phyloP scores from a whole-genome alignment of 2,329 filamentous ascomycete species.

The Fusarium sambucinum region DNA sequence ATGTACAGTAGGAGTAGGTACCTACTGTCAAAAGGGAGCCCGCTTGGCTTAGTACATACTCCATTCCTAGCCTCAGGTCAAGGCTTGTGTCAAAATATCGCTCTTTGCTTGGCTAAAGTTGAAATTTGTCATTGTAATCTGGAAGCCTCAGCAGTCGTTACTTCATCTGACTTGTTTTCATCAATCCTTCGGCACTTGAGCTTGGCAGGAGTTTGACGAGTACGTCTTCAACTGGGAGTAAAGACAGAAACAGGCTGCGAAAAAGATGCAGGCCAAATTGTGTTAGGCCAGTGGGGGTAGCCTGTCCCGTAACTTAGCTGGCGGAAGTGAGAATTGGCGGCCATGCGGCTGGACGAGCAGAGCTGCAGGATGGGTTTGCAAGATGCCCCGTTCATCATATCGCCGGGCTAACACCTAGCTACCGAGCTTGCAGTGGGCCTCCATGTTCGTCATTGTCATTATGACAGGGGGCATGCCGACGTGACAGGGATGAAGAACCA shows the following conservation, averaged over 20 bases:
- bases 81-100: constrained; percentile 6
- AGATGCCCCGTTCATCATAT: constrained; percentile 43
- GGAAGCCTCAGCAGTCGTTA: neutral
- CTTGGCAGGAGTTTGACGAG: constrained; percentile 1
- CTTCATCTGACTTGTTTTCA: neutral
- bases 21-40: constrained; percentile 27
- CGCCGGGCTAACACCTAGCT: constrained; percentile 45
- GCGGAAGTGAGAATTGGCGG: constrained; percentile 33
- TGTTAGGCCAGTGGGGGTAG: constrained; percentile 25
- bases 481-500: constrained; percentile 22
- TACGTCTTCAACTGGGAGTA: constrained; percentile 24
- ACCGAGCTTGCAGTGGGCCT: constrained; percentile 47
- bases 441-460: constrained; percentile 48
- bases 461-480: constrained; percentile 33
- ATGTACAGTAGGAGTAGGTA: constrained; percentile 20
- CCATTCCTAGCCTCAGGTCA: constrained; percentile 35
- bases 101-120: constrained; percentile 16
- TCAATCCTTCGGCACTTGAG: neutral
- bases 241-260: constrained; percentile 19
- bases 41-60: constrained; percentile 30
- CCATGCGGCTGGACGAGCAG: constrained; percentile 37
- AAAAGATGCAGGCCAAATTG: constrained; percentile 17
- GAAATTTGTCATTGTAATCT: constrained; percentile 1
- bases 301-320: constrained; percentile 18
- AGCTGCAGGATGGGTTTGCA: constrained; percentile 42